Evolutionary conservation across 768 basidiomycete genomes (phyloP).

Genomic region (Suillus clintonianus): DNA sequence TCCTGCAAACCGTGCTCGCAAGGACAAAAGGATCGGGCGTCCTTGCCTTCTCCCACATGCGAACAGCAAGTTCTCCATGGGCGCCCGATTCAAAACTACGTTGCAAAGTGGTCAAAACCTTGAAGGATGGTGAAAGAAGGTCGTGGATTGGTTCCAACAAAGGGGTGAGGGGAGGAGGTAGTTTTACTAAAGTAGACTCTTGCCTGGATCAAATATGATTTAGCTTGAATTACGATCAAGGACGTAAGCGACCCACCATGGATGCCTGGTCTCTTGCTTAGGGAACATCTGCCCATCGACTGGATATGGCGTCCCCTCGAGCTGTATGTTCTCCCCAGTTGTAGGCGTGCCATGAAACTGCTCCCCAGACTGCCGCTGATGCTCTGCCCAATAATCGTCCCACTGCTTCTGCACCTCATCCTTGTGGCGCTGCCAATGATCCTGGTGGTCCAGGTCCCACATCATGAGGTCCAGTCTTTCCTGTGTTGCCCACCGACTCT

Average conservation of each 20-base stretch:
- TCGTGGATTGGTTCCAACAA: constrained; percentile 53
- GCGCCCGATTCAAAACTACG: constrained; percentile 60
- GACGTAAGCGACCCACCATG: constrained; percentile 37
- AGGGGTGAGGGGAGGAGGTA: constrained; percentile 59
- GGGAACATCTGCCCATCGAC: constrained; percentile 24
- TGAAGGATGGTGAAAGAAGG: constrained; percentile 58
- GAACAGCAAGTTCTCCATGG: constrained; percentile 55
- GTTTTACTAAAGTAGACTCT: constrained; percentile 53
- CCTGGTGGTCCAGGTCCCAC: constrained; percentile 54
- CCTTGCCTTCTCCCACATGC: constrained; percentile 65
- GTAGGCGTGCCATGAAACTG: constrained; percentile 12
- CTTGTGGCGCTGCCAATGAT: constrained; percentile 39
- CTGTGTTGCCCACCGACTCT: constrained; percentile 50
- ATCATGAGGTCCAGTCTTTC: constrained; percentile 65
- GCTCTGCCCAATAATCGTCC: constrained; percentile 43
- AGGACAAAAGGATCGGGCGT: constrained; percentile 58
- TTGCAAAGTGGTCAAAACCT: constrained; percentile 50
- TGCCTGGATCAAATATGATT: constrained; percentile 34
- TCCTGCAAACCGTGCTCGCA: constrained; percentile 38
- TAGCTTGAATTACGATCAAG: neutral
- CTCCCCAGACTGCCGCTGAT: constrained; percentile 18
- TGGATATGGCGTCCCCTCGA: constrained; percentile 45
- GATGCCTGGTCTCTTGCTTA: constrained; percentile 21
- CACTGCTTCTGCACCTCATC: constrained; percentile 55
- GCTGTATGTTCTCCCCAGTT: constrained; percentile 25